Conservation (phyloP, 148 eudicot genomes). For the Chenopodium quinoa region DNA sequence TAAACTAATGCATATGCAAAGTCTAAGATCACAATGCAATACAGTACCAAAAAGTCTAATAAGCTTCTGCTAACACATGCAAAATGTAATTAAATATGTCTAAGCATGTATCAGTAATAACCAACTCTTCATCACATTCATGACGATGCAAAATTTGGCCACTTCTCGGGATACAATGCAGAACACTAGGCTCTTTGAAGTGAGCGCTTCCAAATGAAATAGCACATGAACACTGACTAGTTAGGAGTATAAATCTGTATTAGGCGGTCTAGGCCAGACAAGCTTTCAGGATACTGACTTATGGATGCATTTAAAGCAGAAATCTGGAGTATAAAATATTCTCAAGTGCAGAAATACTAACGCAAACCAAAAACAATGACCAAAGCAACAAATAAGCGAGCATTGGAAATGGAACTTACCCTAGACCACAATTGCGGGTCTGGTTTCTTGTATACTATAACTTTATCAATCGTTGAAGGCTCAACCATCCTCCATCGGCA, state of each 20-base stretch:
- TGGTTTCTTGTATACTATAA: slow-evolving; percentile 58
- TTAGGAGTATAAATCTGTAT: not conserved
- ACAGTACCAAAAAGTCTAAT: not conserved
- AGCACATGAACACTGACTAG: slow-evolving; percentile 20
- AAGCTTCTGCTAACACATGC: not conserved
- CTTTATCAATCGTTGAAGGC: slow-evolving; percentile 49
- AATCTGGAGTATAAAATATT: not conserved
- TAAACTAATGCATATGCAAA: not conserved
- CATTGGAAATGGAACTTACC: slow-evolving; percentile 45
- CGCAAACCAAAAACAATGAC: not conserved
- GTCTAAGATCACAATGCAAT: not conserved
- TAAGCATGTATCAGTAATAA: not conserved
- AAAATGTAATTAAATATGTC: not conserved
- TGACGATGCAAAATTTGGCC: slow-evolving; percentile 10
- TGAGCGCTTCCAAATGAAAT: slow-evolving; percentile 14
- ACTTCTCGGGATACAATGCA: slow-evolving; percentile 1
- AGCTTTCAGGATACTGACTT: not conserved
- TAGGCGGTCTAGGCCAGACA: not conserved
- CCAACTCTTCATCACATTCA: slow-evolving; percentile 1
- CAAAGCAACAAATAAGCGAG: not conserved
- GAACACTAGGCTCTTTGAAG: slow-evolving; percentile 5
- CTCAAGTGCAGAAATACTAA: not conserved
- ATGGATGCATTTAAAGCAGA: not conserved
- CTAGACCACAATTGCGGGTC: slow-evolving; percentile 82
- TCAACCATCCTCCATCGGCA: slow-evolving; percentile 70